Conservation (phyloP, 1,284 basidiomycete genomes). For the Fomitopsis schrenkii region DNA sequence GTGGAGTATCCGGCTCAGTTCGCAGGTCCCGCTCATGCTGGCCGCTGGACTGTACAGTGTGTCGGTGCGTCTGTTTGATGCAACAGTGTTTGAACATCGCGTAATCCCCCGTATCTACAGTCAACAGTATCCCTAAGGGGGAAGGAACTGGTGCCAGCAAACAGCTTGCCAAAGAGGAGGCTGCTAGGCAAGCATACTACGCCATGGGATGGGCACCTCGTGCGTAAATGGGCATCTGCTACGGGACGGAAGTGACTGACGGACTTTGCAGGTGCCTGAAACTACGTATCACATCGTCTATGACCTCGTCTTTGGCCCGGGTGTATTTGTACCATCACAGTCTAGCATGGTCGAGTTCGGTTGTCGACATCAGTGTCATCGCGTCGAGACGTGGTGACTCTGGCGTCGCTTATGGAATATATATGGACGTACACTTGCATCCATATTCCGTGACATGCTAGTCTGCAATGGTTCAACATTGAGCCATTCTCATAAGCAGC, state of each 20-base stretch:
- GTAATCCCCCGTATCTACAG: constrained; percentile 31
- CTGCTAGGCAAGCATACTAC: constrained; percentile 63
- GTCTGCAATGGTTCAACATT: constrained; percentile 14
- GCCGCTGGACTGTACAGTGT: constrained; percentile 62
- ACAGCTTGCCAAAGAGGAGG: constrained; percentile 71
- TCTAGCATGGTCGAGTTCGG: constrained; percentile 11
- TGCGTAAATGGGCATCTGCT: constrained; percentile 11
- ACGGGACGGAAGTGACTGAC: neutral
- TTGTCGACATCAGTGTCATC: neutral
- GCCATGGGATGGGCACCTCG: constrained; percentile 63
- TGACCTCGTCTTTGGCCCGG: neutral
- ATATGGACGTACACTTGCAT: neutral
- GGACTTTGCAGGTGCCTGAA: constrained; percentile 1
- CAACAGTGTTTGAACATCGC: neutral
- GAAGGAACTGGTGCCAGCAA: constrained; percentile 57
- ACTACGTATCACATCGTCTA: neutral
- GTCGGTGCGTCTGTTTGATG: constrained; percentile 24
- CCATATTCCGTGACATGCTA: constrained; percentile 7
- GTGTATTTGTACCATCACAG: constrained; percentile 17
- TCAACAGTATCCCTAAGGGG: constrained; percentile 65
- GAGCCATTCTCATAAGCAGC: neutral
- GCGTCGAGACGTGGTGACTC: neutral
- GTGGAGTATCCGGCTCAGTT: constrained; percentile 58
- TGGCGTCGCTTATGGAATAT: constrained; percentile 3
- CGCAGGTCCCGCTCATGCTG: constrained; percentile 60